These are phyloP conservation scores for Ceratocystis alfenasii DNA, from an alignment of 2,329 filamentous ascomycete species.

Conservation along the genomic window DNA sequence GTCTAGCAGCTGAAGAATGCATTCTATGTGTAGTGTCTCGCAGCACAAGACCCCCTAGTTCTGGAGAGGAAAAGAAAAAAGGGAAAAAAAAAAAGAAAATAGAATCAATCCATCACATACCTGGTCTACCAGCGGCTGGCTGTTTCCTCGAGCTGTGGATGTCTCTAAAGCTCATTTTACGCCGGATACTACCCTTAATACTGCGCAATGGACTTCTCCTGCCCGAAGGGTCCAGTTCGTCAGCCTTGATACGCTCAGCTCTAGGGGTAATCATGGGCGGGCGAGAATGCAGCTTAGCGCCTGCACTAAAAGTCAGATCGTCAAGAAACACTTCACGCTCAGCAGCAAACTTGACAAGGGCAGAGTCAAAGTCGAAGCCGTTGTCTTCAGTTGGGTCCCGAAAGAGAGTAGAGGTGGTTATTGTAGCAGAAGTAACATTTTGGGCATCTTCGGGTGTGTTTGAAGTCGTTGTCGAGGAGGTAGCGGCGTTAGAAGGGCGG, in stretches of 20 bases:
- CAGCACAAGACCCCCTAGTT: not conserved
- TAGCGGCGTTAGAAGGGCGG: constrained; percentile 32
- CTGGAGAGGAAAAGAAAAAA: not conserved
- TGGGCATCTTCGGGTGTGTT: not conserved
- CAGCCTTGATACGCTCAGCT: constrained; percentile 67
- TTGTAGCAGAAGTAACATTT: constrained; percentile 20
- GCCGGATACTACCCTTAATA: constrained; percentile 73
- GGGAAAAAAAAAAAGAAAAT: not conserved
- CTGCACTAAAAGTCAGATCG: constrained; percentile 79
- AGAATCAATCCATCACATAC: constrained; percentile 33
- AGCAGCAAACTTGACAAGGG: constrained; percentile 86
- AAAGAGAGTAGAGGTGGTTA: constrained; percentile 30
- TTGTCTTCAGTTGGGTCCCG: constrained; percentile 25
- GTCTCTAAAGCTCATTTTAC: constrained; percentile 84
- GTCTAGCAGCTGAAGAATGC: not conserved
- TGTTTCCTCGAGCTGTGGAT: constrained; percentile 92
- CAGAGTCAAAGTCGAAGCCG: constrained; percentile 88
- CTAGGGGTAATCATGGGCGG: constrained; percentile 66
- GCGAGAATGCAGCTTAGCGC: constrained; percentile 58
- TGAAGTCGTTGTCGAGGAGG: constrained; percentile 22
- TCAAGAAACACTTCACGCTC: constrained; percentile 89
- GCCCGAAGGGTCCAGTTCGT: constrained; percentile 47
- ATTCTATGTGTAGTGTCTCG: not conserved
- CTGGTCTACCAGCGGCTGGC: constrained; percentile 60
- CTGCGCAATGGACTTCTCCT: constrained; percentile 45